Conservation (phyloP, 192 early-diverging fungal species). For the Coemansia sp. region DNA sequence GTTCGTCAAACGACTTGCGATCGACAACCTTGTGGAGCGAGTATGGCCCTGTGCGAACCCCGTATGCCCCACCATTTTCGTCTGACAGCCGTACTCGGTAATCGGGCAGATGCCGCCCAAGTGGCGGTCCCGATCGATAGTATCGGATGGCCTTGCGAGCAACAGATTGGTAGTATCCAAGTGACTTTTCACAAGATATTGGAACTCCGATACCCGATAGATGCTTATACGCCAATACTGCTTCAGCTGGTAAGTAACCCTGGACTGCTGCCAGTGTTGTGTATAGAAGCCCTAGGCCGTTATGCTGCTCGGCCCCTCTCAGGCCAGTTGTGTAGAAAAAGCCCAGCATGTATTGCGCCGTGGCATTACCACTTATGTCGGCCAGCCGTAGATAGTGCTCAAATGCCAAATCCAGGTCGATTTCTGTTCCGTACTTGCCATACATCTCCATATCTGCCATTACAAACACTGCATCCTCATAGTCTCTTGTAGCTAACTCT, state of each 20-base stretch:
- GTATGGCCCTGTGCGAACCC: slow-evolving; percentile 67
- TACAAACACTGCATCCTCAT: slow-evolving; percentile 61
- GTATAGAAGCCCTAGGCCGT: slow-evolving; percentile 64
- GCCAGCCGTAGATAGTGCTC: slow-evolving; percentile 64
- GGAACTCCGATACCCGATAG: slow-evolving; percentile 77
- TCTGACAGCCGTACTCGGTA: slow-evolving; percentile 70
- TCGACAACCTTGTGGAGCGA: slow-evolving; percentile 40
- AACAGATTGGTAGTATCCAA: slow-evolving; percentile 74
- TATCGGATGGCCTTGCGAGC: slow-evolving; percentile 74
- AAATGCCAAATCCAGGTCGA: slow-evolving; percentile 63
- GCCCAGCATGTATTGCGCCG: slow-evolving; percentile 88
- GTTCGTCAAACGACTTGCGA: slow-evolving; percentile 65
- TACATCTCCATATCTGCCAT: slow-evolving; percentile 77
- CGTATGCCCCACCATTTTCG: slow-evolving; percentile 80
- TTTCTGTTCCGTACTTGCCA: slow-evolving; percentile 57
- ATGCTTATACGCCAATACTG: slow-evolving; percentile 84
- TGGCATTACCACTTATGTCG: slow-evolving; percentile 67
- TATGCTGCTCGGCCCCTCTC: slow-evolving; percentile 54
- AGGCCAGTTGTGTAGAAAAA: slow-evolving; percentile 89
- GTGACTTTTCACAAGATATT: slow-evolving; percentile 73
- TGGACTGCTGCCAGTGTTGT: slow-evolving; percentile 79
- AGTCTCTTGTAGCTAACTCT: slow-evolving; percentile 12
- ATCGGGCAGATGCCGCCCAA: slow-evolving; percentile 71
- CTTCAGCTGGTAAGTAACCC: slow-evolving; percentile 71
- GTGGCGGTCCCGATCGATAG: slow-evolving; percentile 75